These are phyloP conservation scores for Kwoniella newhampshirensis DNA, from an alignment of 768 basidiomycete genomes.

Conservation along the genomic window DNA sequence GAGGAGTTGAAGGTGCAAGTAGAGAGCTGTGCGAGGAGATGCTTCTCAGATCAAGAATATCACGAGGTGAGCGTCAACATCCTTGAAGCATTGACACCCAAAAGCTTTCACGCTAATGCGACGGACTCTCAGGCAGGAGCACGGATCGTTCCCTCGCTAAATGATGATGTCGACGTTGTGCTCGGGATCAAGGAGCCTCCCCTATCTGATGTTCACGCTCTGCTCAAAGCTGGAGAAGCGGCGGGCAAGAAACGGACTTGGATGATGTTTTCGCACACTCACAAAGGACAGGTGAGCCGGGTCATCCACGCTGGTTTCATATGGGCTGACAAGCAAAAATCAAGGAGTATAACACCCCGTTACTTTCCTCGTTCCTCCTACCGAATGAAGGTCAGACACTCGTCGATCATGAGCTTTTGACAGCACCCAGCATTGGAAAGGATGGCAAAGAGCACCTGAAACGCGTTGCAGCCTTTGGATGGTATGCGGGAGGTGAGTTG, in stretches of 20 bases:
- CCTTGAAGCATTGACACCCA: not conserved
- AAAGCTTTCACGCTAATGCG: not conserved
- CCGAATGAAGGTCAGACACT: conserved; percentile 54
- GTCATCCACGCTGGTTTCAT: not conserved
- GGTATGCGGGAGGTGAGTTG: conserved; percentile 78
- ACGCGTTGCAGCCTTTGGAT: conserved; percentile 86
- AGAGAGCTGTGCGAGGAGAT: conserved; percentile 71
- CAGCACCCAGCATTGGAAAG: conserved; percentile 61
- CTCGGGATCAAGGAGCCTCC: conserved; percentile 89
- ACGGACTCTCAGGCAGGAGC: conserved; percentile 72
- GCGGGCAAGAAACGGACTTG: conserved; percentile 63
- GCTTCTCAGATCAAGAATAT: conserved; percentile 68
- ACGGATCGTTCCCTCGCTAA: conserved; percentile 60
- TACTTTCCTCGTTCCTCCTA: conserved; percentile 60
- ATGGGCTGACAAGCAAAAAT: conserved; percentile 10
- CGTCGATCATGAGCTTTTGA: conserved; percentile 84
- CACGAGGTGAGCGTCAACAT: conserved; percentile 58
- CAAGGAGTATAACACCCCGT: conserved; percentile 78
- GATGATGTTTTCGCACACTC: conserved; percentile 89
- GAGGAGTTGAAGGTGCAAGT: conserved; percentile 60
- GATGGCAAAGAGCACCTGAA: conserved; percentile 12
- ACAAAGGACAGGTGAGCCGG: conserved; percentile 59
- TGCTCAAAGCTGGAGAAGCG: conserved; percentile 56
- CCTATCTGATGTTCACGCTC: conserved; percentile 59
- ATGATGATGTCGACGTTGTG: conserved; percentile 66